phyloP scores from a whole-genome alignment of 2,329 filamentous ascomycete genomes.

The Fusarium continuum region DNA sequence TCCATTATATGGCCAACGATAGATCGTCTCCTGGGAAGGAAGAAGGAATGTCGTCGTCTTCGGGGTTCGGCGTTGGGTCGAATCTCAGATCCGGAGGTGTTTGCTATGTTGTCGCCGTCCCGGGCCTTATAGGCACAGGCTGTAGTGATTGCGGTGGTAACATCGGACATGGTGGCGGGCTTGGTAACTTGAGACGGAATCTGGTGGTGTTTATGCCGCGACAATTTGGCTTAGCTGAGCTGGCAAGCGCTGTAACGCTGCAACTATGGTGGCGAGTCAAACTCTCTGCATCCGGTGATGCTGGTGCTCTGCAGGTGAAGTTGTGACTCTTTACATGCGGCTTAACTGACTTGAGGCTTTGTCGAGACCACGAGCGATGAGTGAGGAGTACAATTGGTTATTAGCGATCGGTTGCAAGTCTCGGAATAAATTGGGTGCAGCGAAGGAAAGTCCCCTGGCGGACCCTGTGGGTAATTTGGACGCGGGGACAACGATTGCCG shows the following conservation, averaged over 20 bases:
- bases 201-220: slow-evolving; percentile 23
- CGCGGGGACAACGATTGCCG: slow-evolving; percentile 39
- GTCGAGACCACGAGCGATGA: slow-evolving; percentile 35
- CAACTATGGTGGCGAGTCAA: slow-evolving; percentile 21
- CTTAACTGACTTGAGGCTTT: slow-evolving; percentile 9
- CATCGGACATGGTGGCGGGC: slow-evolving; percentile 49
- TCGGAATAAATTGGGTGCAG: slow-evolving; percentile 31
- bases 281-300: slow-evolving; percentile 17
- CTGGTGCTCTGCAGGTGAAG: slow-evolving; percentile 11
- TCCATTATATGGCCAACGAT: slow-evolving; percentile 70
- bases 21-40: slow-evolving; percentile 65
- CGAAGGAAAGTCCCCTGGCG: slow-evolving; percentile 30
- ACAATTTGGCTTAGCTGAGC: slow-evolving; percentile 2
- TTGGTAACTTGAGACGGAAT: slow-evolving; percentile 7
- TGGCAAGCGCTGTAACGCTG: slow-evolving; percentile 27
- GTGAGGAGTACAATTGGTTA: slow-evolving; percentile 41
- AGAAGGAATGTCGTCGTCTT: slow-evolving; percentile 65
- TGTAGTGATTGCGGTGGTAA: slow-evolving; percentile 52
- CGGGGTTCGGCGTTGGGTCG: slow-evolving; percentile 44
- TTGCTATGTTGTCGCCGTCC: slow-evolving; percentile 50
- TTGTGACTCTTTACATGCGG: slow-evolving; percentile 23
- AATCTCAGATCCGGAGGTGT: slow-evolving; percentile 54
- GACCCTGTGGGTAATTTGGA: slow-evolving; percentile 33
- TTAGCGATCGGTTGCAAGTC: slow-evolving; percentile 8
- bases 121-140: slow-evolving; percentile 48